Conservation (phyloP, 306 rosid genomes). For the Trifolium repens region DNA sequence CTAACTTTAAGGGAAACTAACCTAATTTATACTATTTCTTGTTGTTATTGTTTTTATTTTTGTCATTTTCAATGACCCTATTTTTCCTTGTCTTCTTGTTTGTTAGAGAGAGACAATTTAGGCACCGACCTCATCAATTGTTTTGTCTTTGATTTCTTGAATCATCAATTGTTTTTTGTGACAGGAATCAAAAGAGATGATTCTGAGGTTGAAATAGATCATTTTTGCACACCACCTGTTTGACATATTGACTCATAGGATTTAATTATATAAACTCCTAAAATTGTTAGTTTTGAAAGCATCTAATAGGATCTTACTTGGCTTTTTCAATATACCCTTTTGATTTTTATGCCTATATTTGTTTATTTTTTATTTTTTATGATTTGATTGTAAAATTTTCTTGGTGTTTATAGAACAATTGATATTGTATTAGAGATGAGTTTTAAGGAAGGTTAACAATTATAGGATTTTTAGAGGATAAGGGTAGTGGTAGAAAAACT, state of each 20-base stretch:
- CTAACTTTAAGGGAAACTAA: slow-evolving; percentile 58
- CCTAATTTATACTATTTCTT: slow-evolving; percentile 34
- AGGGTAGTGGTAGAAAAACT: slow-evolving; percentile 43
- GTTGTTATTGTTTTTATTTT: slow-evolving; percentile 19
- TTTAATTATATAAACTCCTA: slow-evolving; percentile 37
- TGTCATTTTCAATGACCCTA: slow-evolving; percentile 44
- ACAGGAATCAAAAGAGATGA: slow-evolving; percentile 48
- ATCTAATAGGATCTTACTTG: slow-evolving; percentile 4
- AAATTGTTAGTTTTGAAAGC: slow-evolving; percentile 34
- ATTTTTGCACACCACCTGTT: slow-evolving; percentile 41
- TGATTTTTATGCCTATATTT: slow-evolving; percentile 32
- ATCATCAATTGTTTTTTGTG: slow-evolving; percentile 44
- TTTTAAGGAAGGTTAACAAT: slow-evolving; percentile 25
- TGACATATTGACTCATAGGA: slow-evolving; percentile 25
- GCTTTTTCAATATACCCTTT: slow-evolving; percentile 18
- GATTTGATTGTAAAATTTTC: slow-evolving; percentile 6
- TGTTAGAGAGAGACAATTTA: slow-evolving; percentile 42
- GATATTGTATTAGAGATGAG: slow-evolving; percentile 36
- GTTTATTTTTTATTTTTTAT: not conserved
- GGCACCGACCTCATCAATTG: slow-evolving; percentile 43
- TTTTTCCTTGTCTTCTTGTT: slow-evolving; percentile 48
- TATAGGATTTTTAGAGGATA: slow-evolving; percentile 39
- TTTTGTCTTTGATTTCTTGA: slow-evolving; percentile 45
- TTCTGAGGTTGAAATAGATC: slow-evolving; percentile 44
- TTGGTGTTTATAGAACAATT: slow-evolving; percentile 35